These are phyloP conservation scores for Psidium guajava DNA, from an alignment of 345 rosid species.

Conservation along the genomic window DNA sequence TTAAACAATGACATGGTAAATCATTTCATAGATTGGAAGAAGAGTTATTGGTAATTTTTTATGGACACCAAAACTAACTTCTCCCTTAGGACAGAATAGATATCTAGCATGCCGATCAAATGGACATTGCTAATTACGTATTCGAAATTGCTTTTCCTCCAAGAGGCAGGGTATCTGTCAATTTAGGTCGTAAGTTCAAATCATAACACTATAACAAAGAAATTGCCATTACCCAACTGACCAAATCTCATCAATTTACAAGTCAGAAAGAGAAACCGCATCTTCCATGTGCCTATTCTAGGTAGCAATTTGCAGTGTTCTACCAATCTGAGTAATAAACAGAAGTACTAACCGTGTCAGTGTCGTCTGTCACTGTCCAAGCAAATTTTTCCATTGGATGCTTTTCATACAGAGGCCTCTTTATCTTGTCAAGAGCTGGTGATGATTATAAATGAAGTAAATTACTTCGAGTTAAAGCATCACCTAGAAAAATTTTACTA, in stretches of 20 bases:
- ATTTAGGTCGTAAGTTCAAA: not conserved
- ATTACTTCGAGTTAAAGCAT: not conserved
- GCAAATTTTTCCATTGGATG: conserved; percentile 92
- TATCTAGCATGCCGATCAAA: not conserved
- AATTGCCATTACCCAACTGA: not conserved
- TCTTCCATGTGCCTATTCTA: not conserved
- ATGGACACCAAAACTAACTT: not conserved
- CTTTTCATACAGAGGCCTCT: conserved; percentile 83
- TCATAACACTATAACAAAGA: not conserved
- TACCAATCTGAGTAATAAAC: not conserved
- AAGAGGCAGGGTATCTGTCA: not conserved
- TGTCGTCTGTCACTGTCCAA: conserved; percentile 80
- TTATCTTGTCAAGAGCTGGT: conserved; percentile 80
- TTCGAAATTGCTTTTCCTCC: not conserved
- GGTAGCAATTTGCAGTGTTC: not conserved
- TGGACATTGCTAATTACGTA: not conserved
- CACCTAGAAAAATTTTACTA: not conserved
- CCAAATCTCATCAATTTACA: not conserved
- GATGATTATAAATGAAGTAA: not conserved
- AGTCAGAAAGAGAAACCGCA: not conserved
- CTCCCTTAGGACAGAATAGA: not conserved
- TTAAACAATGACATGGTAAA: not conserved
- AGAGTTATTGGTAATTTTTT: not conserved
- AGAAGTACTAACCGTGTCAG: conserved; percentile 57
- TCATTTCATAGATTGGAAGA: not conserved